phyloP scores from a whole-genome alignment of 768 basidiomycete genomes.

The Mycena kentingensis region DNA sequence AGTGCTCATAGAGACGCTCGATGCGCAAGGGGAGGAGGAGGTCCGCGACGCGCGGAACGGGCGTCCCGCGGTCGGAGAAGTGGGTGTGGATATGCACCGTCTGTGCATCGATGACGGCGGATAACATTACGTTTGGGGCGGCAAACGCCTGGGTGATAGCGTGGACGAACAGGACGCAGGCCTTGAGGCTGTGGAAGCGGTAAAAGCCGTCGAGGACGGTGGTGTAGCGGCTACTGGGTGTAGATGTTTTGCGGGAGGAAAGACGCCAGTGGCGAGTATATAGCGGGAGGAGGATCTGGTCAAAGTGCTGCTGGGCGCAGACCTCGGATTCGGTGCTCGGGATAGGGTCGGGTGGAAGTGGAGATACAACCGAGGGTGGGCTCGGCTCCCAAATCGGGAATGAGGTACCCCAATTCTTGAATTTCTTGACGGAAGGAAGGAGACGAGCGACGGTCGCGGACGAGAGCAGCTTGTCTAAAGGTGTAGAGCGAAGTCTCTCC shows the following conservation, averaged over 20 bases:
- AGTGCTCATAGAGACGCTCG: conserved; percentile 10
- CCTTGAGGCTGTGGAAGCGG: conserved; percentile 4
- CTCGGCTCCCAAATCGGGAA: not conserved
- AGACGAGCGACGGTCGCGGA: not conserved
- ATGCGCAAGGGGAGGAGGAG: conserved; percentile 13
- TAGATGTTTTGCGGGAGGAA: conserved; percentile 6
- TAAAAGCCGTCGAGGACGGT: conserved; percentile 14
- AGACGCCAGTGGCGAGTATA: conserved; percentile 15
- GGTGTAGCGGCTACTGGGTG: not conserved
- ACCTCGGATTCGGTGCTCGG: not conserved
- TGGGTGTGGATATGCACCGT: conserved; percentile 18
- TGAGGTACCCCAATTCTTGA: not conserved
- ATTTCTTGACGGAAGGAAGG: not conserved
- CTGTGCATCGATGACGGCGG: conserved; percentile 16
- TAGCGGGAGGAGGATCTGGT: conserved; percentile 7
- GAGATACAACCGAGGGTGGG: not conserved
- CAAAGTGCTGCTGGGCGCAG: conserved; percentile 9
- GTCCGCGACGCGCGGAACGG: no score
- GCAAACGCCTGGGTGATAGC: not conserved
- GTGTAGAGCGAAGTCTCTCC: no score
- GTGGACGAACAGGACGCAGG: conserved; percentile 7
- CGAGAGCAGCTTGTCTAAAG: not conserved
- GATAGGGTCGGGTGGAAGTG: not conserved
- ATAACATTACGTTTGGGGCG: conserved; percentile 10
- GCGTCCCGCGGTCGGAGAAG: not conserved